Percentiles rank a stretch among this genome's conserved stretches.
Conservation (phyloP, 2,329 filamentous ascomycete species). For the Calonectria hongkongensis region DNA sequence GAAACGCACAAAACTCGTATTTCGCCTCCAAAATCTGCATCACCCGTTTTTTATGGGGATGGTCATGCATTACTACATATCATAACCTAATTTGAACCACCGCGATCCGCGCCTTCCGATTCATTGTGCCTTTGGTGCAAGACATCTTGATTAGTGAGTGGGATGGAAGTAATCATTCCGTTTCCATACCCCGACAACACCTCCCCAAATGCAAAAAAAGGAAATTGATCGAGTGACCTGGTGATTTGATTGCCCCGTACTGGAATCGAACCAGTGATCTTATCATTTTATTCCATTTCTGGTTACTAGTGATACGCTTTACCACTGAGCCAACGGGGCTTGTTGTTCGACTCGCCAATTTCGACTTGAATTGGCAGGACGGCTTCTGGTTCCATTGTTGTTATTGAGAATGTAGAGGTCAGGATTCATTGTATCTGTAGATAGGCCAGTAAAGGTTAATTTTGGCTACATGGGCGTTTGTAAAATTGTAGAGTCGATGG, state of each 20-base stretch:
- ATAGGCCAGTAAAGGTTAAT: not conserved
- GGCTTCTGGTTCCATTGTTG: not conserved
- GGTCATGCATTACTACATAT: too few relatives aligned
- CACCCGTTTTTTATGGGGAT: too few relatives aligned
- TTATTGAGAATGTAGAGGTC: not conserved
- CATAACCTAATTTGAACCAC: too few relatives aligned
- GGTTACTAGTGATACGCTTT: constrained; percentile 6
- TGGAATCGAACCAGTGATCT: constrained; percentile 12
- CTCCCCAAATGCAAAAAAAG: not conserved
- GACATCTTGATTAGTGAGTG: too few relatives aligned
- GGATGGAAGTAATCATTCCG: too few relatives aligned
- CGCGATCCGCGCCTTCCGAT: too few relatives aligned
- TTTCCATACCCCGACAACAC: not conserved
- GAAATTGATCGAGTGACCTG: not conserved
- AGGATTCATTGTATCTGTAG: not conserved
- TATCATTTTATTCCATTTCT: not conserved
- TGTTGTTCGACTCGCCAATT: not conserved
- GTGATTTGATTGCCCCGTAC: not conserved
- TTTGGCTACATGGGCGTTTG: too few relatives aligned
- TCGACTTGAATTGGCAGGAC: not conserved
- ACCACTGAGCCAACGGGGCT: constrained; percentile 11
- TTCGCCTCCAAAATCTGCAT: not conserved
- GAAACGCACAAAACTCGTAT: not conserved
- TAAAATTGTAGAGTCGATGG: too few relatives aligned
- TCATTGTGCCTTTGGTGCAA: too few relatives aligned